Conservation (phyloP, 2,329 filamentous ascomycete species). For the Alternaria ethzedia region DNA sequence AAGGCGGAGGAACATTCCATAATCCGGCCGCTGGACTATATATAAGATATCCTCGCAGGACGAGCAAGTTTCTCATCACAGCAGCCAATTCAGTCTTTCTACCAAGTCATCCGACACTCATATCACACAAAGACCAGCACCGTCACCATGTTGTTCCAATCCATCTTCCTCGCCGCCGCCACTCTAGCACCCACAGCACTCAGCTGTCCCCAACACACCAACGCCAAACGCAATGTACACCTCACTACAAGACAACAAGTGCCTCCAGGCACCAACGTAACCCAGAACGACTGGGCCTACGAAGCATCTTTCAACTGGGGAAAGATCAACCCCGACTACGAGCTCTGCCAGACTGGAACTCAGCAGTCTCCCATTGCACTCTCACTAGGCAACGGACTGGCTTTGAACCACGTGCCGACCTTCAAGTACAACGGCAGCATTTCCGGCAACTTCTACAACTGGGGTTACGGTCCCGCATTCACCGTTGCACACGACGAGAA, state of each 20-base stretch:
- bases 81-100: neutral
- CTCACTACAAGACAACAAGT: slow-evolving; percentile 7
- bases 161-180: slow-evolving; percentile 4
- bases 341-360: slow-evolving; percentile 58
- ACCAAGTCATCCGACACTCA: neutral
- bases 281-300: slow-evolving; percentile 23
- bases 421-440: slow-evolving; percentile 52
- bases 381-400: slow-evolving; percentile 49
- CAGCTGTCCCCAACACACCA: slow-evolving; percentile 24
- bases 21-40: neutral
- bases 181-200: slow-evolving; percentile 11
- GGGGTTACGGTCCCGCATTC: slow-evolving; percentile 58
- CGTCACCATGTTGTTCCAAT: slow-evolving; percentile 16
- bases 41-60: neutral
- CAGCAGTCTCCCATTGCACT: slow-evolving; percentile 60
- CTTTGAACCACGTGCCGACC: slow-evolving; percentile 47
- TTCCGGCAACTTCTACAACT: slow-evolving; percentile 55
- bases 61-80: neutral
- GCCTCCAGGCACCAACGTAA: slow-evolving; percentile 11
- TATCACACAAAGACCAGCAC: neutral
- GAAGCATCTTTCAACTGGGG: slow-evolving; percentile 50
- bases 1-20: neutral
- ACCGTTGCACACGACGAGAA: slow-evolving; percentile 45
- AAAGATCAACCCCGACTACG: slow-evolving; percentile 48
- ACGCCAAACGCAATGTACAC: slow-evolving; percentile 13